Conservation (phyloP, 164 flowering plant genomes). For the Akebia trifoliata region DNA sequence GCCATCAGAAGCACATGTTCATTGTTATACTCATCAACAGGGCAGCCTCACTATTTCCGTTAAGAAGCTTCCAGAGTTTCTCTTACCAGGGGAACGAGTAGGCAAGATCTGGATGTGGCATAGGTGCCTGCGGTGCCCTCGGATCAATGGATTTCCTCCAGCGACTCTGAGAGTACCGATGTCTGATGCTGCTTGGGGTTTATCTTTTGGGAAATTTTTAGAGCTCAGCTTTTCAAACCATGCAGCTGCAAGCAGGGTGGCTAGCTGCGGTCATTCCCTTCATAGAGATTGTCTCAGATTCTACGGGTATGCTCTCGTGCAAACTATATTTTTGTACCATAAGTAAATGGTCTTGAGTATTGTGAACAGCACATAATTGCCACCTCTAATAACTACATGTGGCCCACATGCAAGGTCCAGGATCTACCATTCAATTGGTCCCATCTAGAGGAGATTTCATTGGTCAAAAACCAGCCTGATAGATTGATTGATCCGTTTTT, state of each 20-base stretch:
- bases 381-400: too few relatives aligned
- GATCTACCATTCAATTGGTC: too few relatives aligned
- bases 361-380: too few relatives aligned
- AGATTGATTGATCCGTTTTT: too few relatives aligned
- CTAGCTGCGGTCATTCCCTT: conserved; percentile 97
- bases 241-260: conserved; percentile 99
- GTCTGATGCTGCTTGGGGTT: conserved; percentile 99
- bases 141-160: conserved; percentile 78
- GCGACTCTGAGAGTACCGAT: conserved; percentile 85
- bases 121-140: conserved; percentile 82
- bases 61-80: conserved; percentile 59
- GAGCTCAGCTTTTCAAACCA: conserved; percentile 99
- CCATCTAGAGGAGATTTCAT: too few relatives aligned
- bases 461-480: too few relatives aligned
- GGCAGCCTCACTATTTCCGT: conserved; percentile 97
- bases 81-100: conserved; percentile 78
- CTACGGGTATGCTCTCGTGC: conserved; percentile 62
- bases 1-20: conserved; percentile 98
- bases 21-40: conserved; percentile 93
- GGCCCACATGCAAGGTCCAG: too few relatives aligned
- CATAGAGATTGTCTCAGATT: conserved; percentile 99
- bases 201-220: conserved; percentile 97
- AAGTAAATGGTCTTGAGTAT: too few relatives aligned
- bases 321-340: too few relatives aligned
- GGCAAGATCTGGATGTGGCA: conserved; percentile 99